Evolutionary conservation across 371 early-diverging fungal species (phyloP), one percentile per base, ranked within the genome.

Genomic region (Rhizomucor miehei): DNA sequence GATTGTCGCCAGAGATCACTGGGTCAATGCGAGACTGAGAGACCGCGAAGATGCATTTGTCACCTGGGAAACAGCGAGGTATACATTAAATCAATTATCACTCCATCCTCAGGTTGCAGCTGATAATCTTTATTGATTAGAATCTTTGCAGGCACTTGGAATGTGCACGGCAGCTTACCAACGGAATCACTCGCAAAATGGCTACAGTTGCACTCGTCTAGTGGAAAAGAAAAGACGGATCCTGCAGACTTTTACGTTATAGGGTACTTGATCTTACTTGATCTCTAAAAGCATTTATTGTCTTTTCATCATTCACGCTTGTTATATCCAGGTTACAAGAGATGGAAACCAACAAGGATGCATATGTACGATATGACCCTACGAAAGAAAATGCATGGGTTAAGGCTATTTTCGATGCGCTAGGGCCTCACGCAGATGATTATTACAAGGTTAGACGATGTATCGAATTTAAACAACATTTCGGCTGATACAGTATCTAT

Each of bases 71-170:
- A 50, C 65, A 17, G 48, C 72, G 49, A 77, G 60, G 88, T 85
- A 68, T 43, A n/a, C n/a, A n/a, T n/a, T n/a, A n/a, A n/a, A n/a
- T n/a, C n/a, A n/a, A n/a, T n/a, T n/a, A n/a, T n/a, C n/a, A n/a
- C n/a, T n/a, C n/a, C n/a, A n/a, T n/a, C n/a, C n/a, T n/a, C n/a
- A n/a, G n/a, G n/a, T n/a, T n/a, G n/a, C n/a, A n/a, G n/a, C n/a
- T n/a, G n/a, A n/a, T n/a, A n/a, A n/a, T n/a, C n/a, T 52, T 19
- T 23, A 21, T 37, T 19, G 29, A 9, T 50, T 57, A 85, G 88
- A 40, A 69, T 89, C 1, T 91, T 93, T 70, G 81, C 87, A 1
- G 95, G 94, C 0, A 91, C 95, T 0, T 96, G 93, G 91, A 96
- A 96, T 58, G 93, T 95, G 14, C 92, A 92, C 67, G 94, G 93